Percentiles rank a stretch among this genome's conserved stretches.
These are phyloP conservation scores for Entomortierella lignicola DNA, from an alignment of 192 early-diverging fungal species.

Conservation along the genomic window DNA sequence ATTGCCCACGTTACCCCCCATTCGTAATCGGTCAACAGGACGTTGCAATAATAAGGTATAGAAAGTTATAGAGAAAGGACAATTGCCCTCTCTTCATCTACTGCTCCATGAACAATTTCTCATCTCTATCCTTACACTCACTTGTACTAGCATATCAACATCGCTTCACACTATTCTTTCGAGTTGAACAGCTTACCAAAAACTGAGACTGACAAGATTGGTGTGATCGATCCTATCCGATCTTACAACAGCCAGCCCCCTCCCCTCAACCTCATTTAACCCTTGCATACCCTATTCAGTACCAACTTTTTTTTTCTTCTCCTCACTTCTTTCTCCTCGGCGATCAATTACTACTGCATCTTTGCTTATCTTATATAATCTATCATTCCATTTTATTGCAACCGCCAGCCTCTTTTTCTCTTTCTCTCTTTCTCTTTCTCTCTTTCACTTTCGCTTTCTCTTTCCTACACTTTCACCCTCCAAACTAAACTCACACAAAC, in stretches of 20 bases:
- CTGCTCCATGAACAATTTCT: no score
- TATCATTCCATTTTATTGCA: neutral
- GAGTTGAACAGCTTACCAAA: neutral
- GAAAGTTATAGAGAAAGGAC: no score
- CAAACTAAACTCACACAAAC: neutral
- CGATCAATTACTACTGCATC: neutral
- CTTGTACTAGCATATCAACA: no score
- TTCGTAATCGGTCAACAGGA: neutral
- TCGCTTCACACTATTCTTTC: neutral
- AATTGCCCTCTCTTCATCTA: no score
- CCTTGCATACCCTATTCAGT: neutral
- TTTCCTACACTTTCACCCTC: neutral
- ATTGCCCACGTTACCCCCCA: neutral
- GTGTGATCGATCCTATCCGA: neutral
- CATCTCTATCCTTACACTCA: no score
- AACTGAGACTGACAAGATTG: constrained; percentile 19
- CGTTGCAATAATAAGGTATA: neutral
- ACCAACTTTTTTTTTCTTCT: neutral
- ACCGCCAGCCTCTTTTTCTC: neutral
- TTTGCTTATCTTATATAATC: neutral
- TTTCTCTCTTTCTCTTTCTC: neutral
- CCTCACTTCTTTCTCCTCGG: neutral
- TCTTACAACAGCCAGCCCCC: no score
- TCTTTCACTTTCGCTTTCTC: neutral
- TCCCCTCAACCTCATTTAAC: neutral